Percentiles rank a stretch among this genome's conserved stretches.
phyloP scores from a whole-genome alignment of 1,284 basidiomycete genomes.

The Naganishia sp. region DNA sequence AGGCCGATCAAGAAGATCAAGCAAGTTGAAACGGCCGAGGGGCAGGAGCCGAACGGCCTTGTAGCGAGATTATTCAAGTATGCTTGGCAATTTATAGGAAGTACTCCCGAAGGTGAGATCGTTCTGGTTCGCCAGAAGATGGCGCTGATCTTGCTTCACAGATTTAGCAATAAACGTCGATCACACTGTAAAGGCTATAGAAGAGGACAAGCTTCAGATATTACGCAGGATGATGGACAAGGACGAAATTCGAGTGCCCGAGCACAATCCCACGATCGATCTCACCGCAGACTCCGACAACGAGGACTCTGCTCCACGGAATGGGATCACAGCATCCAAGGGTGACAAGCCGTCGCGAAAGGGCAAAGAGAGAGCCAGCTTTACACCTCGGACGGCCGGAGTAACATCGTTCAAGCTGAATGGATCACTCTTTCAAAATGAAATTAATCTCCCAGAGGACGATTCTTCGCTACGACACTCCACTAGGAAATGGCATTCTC shows the following conservation, averaged over 20 bases:
- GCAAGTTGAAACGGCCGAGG: conserved; percentile 2
- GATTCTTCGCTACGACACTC: conserved; percentile 4
- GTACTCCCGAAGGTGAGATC: conserved; percentile 5
- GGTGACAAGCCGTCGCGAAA: neutral
- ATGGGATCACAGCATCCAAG: neutral
- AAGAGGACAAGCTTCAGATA: conserved; percentile 20
- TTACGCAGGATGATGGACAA: conserved; percentile 23
- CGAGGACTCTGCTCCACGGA: neutral
- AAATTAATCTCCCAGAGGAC: conserved; percentile 25
- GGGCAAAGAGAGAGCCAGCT: conserved; percentile 16
- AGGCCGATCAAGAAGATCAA: conserved; percentile 13
- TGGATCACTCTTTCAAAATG: conserved; percentile 18
- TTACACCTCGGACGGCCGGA: conserved; percentile 2
- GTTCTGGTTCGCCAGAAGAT: neutral
- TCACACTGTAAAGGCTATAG: neutral
- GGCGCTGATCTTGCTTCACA: neutral
- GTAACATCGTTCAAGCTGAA: conserved; percentile 1
- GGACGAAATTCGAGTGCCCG: conserved; percentile 14
- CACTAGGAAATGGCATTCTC: conserved; percentile 20
- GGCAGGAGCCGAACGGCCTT: conserved; percentile 4
- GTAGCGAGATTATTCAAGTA: conserved; percentile 19
- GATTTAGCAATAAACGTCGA: neutral
- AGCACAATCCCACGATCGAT: conserved; percentile 17
- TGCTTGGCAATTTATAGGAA: conserved; percentile 20
- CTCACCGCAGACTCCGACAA: conserved; percentile 15